Conservation (phyloP, 2,329 filamentous ascomycete genomes). For the Claviceps citrina region DNA sequence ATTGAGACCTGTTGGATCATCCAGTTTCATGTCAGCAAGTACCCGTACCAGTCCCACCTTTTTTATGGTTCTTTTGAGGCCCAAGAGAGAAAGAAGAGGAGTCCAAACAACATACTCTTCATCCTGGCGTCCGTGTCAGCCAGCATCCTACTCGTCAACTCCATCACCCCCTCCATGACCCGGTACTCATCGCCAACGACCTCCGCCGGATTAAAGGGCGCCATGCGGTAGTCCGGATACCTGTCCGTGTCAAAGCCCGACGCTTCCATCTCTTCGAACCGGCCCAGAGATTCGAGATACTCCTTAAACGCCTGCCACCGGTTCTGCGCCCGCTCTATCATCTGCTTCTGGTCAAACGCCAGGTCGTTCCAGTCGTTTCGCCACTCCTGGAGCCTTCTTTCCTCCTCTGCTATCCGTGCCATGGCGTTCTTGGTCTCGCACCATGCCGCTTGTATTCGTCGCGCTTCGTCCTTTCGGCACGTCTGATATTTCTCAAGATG, state of each 20-base stretch:
- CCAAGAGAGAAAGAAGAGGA: too few relatives aligned
- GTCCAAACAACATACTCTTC: constrained; percentile 23
- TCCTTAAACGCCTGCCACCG: constrained; percentile 19
- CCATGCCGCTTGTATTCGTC: constrained; percentile 27
- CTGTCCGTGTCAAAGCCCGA: constrained; percentile 23
- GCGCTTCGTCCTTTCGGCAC: constrained; percentile 28
- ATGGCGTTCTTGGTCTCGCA: constrained; percentile 18
- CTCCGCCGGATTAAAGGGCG: constrained; percentile 21
- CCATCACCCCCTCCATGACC: constrained; percentile 20
- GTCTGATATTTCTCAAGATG: constrained; percentile 40
- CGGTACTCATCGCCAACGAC: constrained; percentile 17
- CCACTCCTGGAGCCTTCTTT: constrained; percentile 15
- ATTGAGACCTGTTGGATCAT: constrained; percentile 13
- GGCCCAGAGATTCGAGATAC: constrained; percentile 22
- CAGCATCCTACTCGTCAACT: constrained; percentile 18
- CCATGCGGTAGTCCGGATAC: constrained; percentile 24
- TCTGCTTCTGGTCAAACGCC: constrained; percentile 15
- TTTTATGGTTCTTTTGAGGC: too few relatives aligned
- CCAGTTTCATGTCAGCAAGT: background rate
- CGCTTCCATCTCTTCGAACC: constrained; percentile 22
- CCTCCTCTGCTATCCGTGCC: constrained; percentile 11
- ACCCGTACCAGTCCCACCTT: too few relatives aligned
- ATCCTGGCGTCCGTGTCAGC: constrained; percentile 20
- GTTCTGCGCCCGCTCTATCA: constrained; percentile 16
- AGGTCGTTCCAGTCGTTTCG: constrained; percentile 14